phyloP scores from a whole-genome alignment of 352 stramenopile species.

The Phytophthora capsici region DNA sequence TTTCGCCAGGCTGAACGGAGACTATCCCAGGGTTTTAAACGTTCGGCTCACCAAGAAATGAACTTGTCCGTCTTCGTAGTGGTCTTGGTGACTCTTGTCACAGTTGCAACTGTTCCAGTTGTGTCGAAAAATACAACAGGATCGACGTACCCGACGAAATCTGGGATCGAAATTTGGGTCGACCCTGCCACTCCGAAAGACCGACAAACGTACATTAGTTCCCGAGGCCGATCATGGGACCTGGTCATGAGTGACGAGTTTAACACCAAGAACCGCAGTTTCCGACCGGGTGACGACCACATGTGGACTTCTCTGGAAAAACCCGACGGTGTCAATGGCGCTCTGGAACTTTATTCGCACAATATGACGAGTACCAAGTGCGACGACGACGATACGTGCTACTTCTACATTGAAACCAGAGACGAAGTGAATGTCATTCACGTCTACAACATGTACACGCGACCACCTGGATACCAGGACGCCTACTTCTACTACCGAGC shows the following conservation, averaged over 20 bases:
- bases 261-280: slow-evolving; percentile 88
- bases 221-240: slow-evolving; percentile 54
- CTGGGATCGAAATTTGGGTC: slow-evolving; percentile 52
- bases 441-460: slow-evolving; percentile 68
- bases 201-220: slow-evolving; percentile 45
- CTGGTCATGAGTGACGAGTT: slow-evolving; percentile 96
- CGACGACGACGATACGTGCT: slow-evolving; percentile 58
- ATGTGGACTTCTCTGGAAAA: slow-evolving; percentile 95
- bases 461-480: slow-evolving; percentile 52
- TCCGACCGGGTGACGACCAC: slow-evolving; percentile 93
- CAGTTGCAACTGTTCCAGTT: slow-evolving; percentile 1
- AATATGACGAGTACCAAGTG: slow-evolving; percentile 73
- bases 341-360: slow-evolving; percentile 92
- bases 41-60: slow-evolving; percentile 11
- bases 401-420: slow-evolving; percentile 48
- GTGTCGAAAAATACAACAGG: slow-evolving; percentile 23
- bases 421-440: slow-evolving; percentile 48
- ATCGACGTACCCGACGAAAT: slow-evolving; percentile 42
- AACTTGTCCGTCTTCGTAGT: slow-evolving; percentile 18
- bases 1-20: slow-evolving; percentile 20
- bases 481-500: slow-evolving; percentile 60
- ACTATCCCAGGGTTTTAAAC: slow-evolving; percentile 18
- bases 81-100: slow-evolving; percentile 13
- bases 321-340: slow-evolving; percentile 92
- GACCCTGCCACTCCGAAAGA: slow-evolving; percentile 62